Evolutionary conservation across 2,329 filamentous ascomycete genomes (phyloP), one percentile per base, ranked within the genome.

Genomic region (Aureobasidium uvarum): DNA sequence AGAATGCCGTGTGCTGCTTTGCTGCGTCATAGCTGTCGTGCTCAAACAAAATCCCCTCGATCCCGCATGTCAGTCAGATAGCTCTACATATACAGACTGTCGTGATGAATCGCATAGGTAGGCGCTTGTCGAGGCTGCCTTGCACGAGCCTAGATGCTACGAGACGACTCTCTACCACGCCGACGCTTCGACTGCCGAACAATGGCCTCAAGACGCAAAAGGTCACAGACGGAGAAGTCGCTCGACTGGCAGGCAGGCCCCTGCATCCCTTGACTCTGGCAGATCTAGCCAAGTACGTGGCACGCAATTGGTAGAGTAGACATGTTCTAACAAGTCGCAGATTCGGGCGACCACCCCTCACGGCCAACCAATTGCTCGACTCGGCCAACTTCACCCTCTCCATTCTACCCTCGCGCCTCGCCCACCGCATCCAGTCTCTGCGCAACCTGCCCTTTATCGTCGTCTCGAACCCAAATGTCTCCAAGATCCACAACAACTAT

Each of bases 361-460:
- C 90, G 3, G 85, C 89, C 65, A 83, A 88, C 45, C 90, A 91
- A 25, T 85, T 99, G 65, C 87, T 96, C 72, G 87, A 89, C 43
- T 97, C 93, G 1, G 95, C 95, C 68, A 96, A 97, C 80, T 98
- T 98, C 80, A 96, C 95, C 14, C 89, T 98, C 70, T 91, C 89
- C 33, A 89, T 97, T 62, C 87, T 98, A 11, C 95, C 95, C 16
- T 90, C 95, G 58, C 91, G 95, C 43, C 87, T 99, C 31, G 95
- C 95, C 31, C 92, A 96, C 75, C 91, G 95, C 65, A 96, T 99
- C 69, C 91, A 96, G 76, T 92, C 92, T 50, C 83, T 99, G 20
- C 89, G 93, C 69, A 96, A 96, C 75, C 86, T 99, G 10, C 95
- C 95, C 0, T 99, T 94, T 77, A 98, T 99, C 69, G 94, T 99